Base-by-base conservation (phyloP, 305 asterid species). In the Fraxinus sp. region DNA sequence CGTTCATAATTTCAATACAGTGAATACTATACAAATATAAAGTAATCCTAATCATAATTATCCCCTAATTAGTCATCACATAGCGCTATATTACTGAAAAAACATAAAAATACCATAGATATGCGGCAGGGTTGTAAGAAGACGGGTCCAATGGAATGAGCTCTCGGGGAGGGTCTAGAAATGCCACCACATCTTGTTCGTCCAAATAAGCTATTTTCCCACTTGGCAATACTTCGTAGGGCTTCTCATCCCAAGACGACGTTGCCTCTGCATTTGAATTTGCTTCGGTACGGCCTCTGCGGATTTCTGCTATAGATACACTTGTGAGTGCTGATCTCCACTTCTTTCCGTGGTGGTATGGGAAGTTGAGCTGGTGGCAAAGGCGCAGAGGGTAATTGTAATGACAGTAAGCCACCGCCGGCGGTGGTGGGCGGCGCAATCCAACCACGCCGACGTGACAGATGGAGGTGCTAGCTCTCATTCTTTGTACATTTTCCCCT, bases 61-160 rank as follows among this genome's bases (percentile, higher is more conserved):
- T 55, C 9, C 35, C 24, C 22, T 11, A 72, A 72, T 52, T 16
- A 80, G 16, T 26, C 20, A 57, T 6, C n/a, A 13, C 7, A 1
- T 16, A 78, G 59, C 79, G 49, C 39, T 30, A 41, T 59, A 64
- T 7, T 55, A 14, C 35, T 20, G 18, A 30, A 72, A 32, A 76
- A 22, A 76, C 2, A 81, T 5, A 13, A 22, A 46, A 81, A 41
- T 44, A 93, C 98, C 97, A 94, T 24, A 94, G 97, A 86, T 94
- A 94, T 37, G 93, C 75, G 66, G 97, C 95, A 14, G 97, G 94
- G 79, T 91, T 94, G 81, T 87, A 94, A 46, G 97, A 88, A 88
- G 97, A 88, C 52, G 97, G 97, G 79, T 94, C 97, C 57, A 93
- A 80, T 79, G 98, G 97, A 80, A 93, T 90, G 83, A 93, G 97